These are phyloP conservation scores for Starmerella gropengiesseri DNA, from an alignment of 805 yeast genomes.

Conservation along the genomic window DNA sequence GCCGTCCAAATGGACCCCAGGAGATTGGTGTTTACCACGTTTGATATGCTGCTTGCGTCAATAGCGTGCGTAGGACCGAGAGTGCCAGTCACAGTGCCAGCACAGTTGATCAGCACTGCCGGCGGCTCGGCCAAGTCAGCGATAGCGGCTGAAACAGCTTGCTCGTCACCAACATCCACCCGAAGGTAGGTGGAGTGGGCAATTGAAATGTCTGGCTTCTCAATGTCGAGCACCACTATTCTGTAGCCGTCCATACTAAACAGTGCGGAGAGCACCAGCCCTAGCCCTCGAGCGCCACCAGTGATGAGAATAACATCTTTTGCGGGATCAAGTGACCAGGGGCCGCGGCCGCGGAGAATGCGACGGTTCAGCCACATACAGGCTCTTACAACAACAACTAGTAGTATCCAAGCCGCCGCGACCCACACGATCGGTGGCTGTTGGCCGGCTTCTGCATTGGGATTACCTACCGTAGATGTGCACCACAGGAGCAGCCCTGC, in stretches of 20 bases:
- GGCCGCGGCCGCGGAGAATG: neutral
- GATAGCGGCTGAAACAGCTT: conserved; percentile 58
- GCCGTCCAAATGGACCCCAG: conserved; percentile 54
- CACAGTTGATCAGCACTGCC: conserved; percentile 73
- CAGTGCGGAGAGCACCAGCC: conserved; percentile 22
- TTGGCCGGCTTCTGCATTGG: neutral
- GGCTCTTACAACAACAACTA: neutral
- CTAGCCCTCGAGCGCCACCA: conserved; percentile 25
- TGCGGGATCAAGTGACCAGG: conserved; percentile 4
- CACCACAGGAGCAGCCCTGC: conserved; percentile 17
- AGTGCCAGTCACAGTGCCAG: conserved; percentile 69
- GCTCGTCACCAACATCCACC: conserved; percentile 16
- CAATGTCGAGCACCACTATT: conserved; percentile 19
- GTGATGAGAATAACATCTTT: conserved; percentile 21
- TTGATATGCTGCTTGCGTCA: conserved; percentile 36
- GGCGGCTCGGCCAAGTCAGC: conserved; percentile 69
- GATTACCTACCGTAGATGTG: conserved; percentile 8
- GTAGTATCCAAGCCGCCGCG: conserved; percentile 6
- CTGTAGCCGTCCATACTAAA: conserved; percentile 17
- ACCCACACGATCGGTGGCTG: conserved; percentile 5
- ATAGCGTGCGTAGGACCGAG: conserved; percentile 32
- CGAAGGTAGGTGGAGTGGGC: conserved; percentile 6
- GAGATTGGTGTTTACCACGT: conserved; percentile 48
- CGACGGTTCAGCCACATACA: conserved; percentile 3
- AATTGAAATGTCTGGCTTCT: conserved; percentile 13